Evolutionary conservation across 495 filamentous ascomycete species (phyloP), one percentile per base, ranked within the genome.

Genomic region (Glutinoglossum americanum): DNA sequence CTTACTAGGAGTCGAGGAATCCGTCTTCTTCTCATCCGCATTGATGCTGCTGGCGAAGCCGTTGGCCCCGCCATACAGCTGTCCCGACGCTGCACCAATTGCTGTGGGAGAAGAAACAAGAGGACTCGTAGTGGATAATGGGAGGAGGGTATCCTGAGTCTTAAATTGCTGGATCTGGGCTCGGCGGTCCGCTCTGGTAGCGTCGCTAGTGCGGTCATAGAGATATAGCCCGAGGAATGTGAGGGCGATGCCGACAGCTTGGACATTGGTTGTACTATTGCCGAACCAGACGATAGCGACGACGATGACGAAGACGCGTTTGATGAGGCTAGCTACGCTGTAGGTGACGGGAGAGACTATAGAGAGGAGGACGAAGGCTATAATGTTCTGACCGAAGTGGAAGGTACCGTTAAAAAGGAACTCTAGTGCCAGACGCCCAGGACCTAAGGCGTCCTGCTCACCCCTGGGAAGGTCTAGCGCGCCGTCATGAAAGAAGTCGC

Each of bases 241-340:
- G 49, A 97, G 78, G 23, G 65, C 74, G 64, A 99, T 94, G 25
- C 92, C 92, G 51, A 83, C 71, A 9, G 78, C 87, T 69, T 99
- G 92, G 39, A 92, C 66, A 8, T 72, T 71, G 10, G 88, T 95
- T 4, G 90, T 94, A 17, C 79, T 75, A 65, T 80, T 94, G 55
- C 89, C 85, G 72, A 96, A 99, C 90, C 90, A 97, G 57, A 97
- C 68, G 61, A 99, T 92, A 6, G 92, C 88, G 62, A 92, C 85
- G 55, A 88, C 77, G 64, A 99, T 94, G 61, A 99, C 92, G 65
- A 94, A 96, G 8, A 99, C 92, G 28, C 92, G 83, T 69, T 99
- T 99, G 61, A 97, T 89, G 51, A 99, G 73, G 39, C 81, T 87
- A 26, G 92, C 92, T 37, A 99, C 90, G 0, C 87, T 94, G 73